Evolutionary conservation across 208 protist genomes (phyloP).

Genomic region (Trypanosoma scelopori): DNA sequence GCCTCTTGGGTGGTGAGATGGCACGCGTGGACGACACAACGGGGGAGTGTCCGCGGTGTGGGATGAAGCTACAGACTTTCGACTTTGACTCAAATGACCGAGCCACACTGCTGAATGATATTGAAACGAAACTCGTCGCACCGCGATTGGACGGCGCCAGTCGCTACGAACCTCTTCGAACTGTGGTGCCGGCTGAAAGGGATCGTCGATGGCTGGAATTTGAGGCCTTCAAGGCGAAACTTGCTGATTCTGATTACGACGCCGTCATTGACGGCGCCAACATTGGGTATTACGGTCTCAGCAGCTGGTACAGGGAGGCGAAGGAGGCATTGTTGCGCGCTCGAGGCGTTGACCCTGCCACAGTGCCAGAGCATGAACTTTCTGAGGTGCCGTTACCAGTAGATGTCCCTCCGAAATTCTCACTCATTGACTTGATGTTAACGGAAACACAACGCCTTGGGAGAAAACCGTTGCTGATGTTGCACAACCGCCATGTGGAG

Average conservation of each 20-base stretch:
- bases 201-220: conserved; percentile 51
- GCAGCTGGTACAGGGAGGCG: conserved; percentile 68
- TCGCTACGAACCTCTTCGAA: conserved; percentile 57
- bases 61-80: conserved; percentile 47
- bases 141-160: conserved; percentile 48
- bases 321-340: conserved; percentile 53
- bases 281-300: conserved; percentile 84
- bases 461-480: conserved; percentile 60
- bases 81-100: conserved; percentile 57
- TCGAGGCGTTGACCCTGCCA: conserved; percentile 42
- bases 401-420: conserved; percentile 84
- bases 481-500: conserved; percentile 69
- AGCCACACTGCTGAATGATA: conserved; percentile 50
- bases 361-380: conserved; percentile 39
- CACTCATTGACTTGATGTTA: conserved; percentile 73
- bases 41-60: conserved; percentile 51
- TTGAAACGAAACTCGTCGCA: conserved; percentile 69
- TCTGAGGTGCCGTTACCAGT: conserved; percentile 71
- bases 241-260: conserved; percentile 54
- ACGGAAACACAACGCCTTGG: conserved; percentile 32
- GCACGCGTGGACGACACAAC: conserved; percentile 28
- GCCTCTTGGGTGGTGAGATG: conserved; percentile 49
- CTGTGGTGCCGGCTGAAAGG: conserved; percentile 39
- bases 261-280: conserved; percentile 81
- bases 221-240: conserved; percentile 45